Percentiles rank a stretch among this genome's conserved stretches.
These are phyloP conservation scores for Pyrenophora graminea DNA, from an alignment of 2,329 filamentous ascomycete genomes.

Conservation along the genomic window DNA sequence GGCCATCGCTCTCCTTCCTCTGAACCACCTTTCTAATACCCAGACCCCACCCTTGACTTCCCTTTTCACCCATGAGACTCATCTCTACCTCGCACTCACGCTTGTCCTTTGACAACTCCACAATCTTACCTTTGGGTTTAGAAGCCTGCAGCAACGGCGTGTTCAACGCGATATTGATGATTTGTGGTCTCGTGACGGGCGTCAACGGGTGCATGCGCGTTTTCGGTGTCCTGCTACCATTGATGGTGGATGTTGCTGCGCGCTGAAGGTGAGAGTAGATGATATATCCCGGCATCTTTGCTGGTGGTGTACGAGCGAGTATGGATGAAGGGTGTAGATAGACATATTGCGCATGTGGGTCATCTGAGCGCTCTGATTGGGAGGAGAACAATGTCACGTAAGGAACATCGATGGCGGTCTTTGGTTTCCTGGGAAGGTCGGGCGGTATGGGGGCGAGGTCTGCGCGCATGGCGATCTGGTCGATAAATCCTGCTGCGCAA, in stretches of 20 bases:
- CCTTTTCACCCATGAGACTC: conserved; percentile 70
- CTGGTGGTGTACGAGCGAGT: conserved; percentile 62
- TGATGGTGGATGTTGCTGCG: conserved; percentile 54
- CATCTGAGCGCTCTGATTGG: conserved; percentile 49
- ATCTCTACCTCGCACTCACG: conserved; percentile 85
- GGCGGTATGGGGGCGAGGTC: conserved; percentile 76
- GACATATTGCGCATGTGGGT: conserved; percentile 67
- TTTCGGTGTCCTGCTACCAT: conserved; percentile 53
- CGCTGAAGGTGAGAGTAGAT: conserved; percentile 86
- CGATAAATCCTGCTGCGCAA: conserved; percentile 87
- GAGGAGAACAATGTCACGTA: conserved; percentile 84
- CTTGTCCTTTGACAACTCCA: conserved; percentile 53
- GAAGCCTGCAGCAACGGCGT: conserved; percentile 83
- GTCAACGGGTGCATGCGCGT: conserved; percentile 89
- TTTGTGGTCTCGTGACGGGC: conserved; percentile 73
- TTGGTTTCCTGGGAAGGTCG: conserved; percentile 63
- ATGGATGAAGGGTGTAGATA: conserved; percentile 87
- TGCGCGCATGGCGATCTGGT: conserved; percentile 89
- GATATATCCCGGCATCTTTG: conserved; percentile 76
- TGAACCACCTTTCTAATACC: conserved; percentile 85
- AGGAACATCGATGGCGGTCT: conserved; percentile 87
- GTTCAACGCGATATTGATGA: conserved; percentile 78
- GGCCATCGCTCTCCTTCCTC: conserved; percentile 66
- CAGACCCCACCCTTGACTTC: conserved; percentile 77
- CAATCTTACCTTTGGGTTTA: conserved; percentile 87